phyloP scores from a whole-genome alignment of 139 green algal species.

The Haematococcus sp. region DNA sequence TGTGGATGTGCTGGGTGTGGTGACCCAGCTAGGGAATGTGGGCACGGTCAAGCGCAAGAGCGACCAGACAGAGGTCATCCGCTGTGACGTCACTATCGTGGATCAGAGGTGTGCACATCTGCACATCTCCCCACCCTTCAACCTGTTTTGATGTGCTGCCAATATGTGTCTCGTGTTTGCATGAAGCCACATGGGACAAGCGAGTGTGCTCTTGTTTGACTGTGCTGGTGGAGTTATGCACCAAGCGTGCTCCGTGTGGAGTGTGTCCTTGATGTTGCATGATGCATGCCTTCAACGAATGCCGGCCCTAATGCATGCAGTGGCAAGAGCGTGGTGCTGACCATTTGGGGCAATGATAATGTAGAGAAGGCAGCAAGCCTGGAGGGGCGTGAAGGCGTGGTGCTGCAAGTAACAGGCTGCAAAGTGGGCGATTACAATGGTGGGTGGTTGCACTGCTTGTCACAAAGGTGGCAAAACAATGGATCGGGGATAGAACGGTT shows the following conservation, averaged over 20 bases:
- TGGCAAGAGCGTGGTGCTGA: conserved; percentile 68
- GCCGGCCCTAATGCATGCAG: conserved; percentile 24
- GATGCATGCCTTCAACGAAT: neutral
- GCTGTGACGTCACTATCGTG: conserved; percentile 69
- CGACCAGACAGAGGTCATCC: conserved; percentile 69
- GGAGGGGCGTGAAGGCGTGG: conserved; percentile 35
- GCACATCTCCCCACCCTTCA: neutral
- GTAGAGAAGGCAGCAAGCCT: conserved; percentile 34
- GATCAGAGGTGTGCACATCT: conserved; percentile 57
- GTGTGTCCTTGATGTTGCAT: too few relatives aligned
- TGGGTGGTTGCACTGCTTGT: conserved; percentile 5
- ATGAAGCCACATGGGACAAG: neutral
- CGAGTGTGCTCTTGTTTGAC: neutral
- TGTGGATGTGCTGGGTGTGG: conserved; percentile 79
- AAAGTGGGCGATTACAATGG: conserved; percentile 70
- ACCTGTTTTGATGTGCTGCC: neutral
- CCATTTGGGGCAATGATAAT: conserved; percentile 67
- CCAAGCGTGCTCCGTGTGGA: too few relatives aligned
- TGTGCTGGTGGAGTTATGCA: too few relatives aligned
- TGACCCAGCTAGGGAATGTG: conserved; percentile 50
- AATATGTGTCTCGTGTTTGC: neutral
- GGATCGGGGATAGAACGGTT: too few relatives aligned
- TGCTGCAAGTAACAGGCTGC: conserved; percentile 38
- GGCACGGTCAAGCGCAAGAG: conserved; percentile 80
- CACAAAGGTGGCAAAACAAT: too few relatives aligned